Evolutionary conservation across 805 yeast species (phyloP).

Genomic region (Candida krabiensis): DNA sequence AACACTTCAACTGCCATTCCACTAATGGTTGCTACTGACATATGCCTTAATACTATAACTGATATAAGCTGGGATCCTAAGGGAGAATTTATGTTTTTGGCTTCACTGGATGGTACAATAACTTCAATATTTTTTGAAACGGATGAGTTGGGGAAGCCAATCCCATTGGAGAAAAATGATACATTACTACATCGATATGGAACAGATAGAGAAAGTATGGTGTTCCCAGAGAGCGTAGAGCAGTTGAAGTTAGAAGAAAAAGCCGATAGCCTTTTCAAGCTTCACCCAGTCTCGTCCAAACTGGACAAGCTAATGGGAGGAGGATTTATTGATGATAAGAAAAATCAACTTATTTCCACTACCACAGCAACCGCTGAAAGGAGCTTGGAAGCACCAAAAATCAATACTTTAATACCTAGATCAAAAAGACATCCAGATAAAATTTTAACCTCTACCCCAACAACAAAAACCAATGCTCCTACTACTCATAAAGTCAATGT

Average conservation of each 20-base stretch:
- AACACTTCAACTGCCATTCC: constrained; percentile 76
- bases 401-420: constrained; percentile 30
- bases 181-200: constrained; percentile 81
- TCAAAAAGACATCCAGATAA: constrained; percentile 33
- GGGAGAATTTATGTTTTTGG: constrained; percentile 69
- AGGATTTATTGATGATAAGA: constrained; percentile 4
- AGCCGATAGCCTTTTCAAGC: constrained; percentile 34
- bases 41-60: constrained; percentile 75
- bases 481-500: constrained; percentile 12
- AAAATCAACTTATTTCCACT: constrained; percentile 1
- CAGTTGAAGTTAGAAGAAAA: constrained; percentile 74
- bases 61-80: constrained; percentile 88
- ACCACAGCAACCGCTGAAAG: constrained; percentile 1
- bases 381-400: constrained; percentile 9
- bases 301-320: constrained; percentile 44
- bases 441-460: constrained; percentile 20
- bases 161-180: constrained; percentile 66
- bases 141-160: constrained; percentile 57
- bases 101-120: constrained; percentile 85
- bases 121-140: constrained; percentile 63
- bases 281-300: constrained; percentile 24
- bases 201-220: constrained; percentile 78
- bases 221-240: constrained; percentile 82
- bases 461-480: constrained; percentile 11
- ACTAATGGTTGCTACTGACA: constrained; percentile 72